phyloP scores from a whole-genome alignment of 495 filamentous ascomycete species.

The Patellaria atrata region DNA sequence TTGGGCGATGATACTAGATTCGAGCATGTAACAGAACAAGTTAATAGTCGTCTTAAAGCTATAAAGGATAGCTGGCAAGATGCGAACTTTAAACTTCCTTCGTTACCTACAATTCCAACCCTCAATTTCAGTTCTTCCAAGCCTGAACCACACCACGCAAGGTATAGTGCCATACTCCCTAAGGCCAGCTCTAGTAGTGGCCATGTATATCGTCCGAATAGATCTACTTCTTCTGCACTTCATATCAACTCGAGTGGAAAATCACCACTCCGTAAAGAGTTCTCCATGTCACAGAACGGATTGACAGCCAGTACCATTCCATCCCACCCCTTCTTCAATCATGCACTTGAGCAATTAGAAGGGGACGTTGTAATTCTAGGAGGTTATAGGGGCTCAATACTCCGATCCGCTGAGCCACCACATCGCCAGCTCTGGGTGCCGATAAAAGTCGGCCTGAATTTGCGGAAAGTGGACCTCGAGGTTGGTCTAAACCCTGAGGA shows the following conservation, averaged over 20 bases:
- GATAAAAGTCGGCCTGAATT: constrained; percentile 82
- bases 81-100: constrained; percentile 54
- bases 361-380: constrained; percentile 85
- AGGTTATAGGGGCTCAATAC: constrained; percentile 77
- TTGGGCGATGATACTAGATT: constrained; percentile 79
- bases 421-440: constrained; percentile 83
- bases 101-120: constrained; percentile 33
- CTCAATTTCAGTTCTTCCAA: constrained; percentile 27
- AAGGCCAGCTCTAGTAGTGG: too few relatives aligned
- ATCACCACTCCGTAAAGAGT: too few relatives aligned
- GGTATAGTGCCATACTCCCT: too few relatives aligned
- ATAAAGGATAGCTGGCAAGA: constrained; percentile 80
- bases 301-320: constrained; percentile 19
- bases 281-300: too few relatives aligned
- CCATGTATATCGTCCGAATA: too few relatives aligned
- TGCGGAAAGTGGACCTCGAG: constrained; percentile 84
- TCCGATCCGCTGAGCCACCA: constrained; percentile 71
- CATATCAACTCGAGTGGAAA: too few relatives aligned
- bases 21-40: constrained; percentile 58
- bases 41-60: constrained; percentile 80
- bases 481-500: constrained; percentile 73
- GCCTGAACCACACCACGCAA: too few relatives aligned
- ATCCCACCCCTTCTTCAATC: constrained; percentile 40
- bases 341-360: constrained; percentile 52
- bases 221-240: too few relatives aligned